These are phyloP conservation scores for Heracleum sosnowskyi DNA, from an alignment of 129 eudicot genomes.

Conservation along the genomic window DNA sequence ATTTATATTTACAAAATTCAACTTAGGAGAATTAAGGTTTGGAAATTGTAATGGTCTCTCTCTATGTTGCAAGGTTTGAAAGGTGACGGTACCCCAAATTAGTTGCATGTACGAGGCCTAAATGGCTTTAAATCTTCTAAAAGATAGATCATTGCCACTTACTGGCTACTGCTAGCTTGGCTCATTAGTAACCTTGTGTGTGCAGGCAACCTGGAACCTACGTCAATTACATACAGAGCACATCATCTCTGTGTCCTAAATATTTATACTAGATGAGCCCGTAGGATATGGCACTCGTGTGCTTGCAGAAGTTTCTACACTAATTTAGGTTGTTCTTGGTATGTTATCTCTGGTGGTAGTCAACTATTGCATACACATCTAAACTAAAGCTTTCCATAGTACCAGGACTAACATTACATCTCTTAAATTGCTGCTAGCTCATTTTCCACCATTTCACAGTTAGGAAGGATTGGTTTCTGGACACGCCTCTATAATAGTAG, in stretches of 20 bases:
- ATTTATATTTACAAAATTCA: neutral
- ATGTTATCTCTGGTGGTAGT: neutral
- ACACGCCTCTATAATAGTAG: neutral
- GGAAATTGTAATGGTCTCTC: neutral
- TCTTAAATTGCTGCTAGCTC: neutral
- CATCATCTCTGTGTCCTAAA: neutral
- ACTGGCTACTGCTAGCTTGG: neutral
- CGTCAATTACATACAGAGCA: neutral
- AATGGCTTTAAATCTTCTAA: neutral
- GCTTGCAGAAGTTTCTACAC: neutral
- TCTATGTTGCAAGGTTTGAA: neutral
- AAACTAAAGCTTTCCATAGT: neutral
- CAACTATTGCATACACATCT: neutral
- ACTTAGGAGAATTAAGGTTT: neutral
- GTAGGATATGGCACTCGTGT: neutral
- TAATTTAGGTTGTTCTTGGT: neutral
- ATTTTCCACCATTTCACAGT: neutral
- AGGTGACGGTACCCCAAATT: neutral
- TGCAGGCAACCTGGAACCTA: neutral
- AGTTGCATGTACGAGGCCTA: neutral
- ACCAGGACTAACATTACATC: neutral
- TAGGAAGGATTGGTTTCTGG: neutral
- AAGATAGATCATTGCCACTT: neutral
- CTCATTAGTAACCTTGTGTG: neutral
- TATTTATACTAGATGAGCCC: neutral